Base-by-base conservation (phyloP, 2,329 filamentous ascomycete genomes). In the Beauveria scarabaeidicola region DNA sequence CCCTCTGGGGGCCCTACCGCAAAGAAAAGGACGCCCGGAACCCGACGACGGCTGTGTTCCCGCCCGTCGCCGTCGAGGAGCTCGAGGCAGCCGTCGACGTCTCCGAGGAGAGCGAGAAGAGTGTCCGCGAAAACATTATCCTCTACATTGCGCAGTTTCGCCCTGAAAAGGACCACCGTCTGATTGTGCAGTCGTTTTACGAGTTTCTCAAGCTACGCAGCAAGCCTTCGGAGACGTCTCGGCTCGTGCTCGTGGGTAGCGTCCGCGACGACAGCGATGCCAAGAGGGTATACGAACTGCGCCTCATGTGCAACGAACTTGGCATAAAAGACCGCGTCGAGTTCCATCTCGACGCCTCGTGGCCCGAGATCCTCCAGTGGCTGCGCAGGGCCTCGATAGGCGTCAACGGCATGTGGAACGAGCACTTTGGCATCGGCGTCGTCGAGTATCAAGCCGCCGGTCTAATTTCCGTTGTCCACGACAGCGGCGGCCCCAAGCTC, bases 351-450 rank as follows among this genome's bases (percentile, higher is more conserved):
- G 92, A 99, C 71, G 92, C 91, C 0, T 85, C 89, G 27, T 99
- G 93, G 91, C 85, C 89, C 3, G 84, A 91, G 65, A 90, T 99
- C 57, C 78, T 97, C 10, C 81, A 88, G 36, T 91, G 90, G 83
- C 78, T 97, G 62, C 78, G 84, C 57, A 85, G 79, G 63, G 86
- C 89, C 4, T 93, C 85, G 19, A 83, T 99, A 1, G 94, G 94
- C 53, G 91, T 96, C 32, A 99, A 99, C 67, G 91, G 89, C 68
- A 99, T 99, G 94, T 99, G 94, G 93, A 97, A 97, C 71, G 94
- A 99, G 76, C 94, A 99, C 73, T 99, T 99, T 71, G 94, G 94
- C 23, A 99, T 99, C 61, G 94, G 94, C 1, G 92, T 97, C 17
- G 94, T 99, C 44, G 94, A 99, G 77, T 99, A 97, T 70, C 92